A percentile compares a stretch with the other conserved stretches of the same genome.
Evolutionary conservation across 2,329 filamentous ascomycete species (phyloP).

Genomic region (Paramyrothecium roridum): DNA sequence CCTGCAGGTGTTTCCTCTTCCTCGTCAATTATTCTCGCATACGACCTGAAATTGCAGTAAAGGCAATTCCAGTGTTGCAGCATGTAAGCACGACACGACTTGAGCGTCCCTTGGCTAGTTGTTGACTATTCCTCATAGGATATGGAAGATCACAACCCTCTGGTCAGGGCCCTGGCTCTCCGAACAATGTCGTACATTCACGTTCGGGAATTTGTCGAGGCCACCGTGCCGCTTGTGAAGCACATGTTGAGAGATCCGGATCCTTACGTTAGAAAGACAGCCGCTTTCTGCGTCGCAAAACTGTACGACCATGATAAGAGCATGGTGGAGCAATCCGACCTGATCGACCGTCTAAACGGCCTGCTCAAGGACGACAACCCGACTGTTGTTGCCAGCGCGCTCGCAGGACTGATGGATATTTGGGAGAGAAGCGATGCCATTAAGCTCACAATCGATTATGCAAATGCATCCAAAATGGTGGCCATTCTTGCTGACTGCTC

Average conservation of each 20-base stretch:
- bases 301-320: constrained; percentile 93
- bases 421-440: constrained; percentile 98
- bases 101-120: not conserved
- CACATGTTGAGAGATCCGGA: constrained; percentile 79
- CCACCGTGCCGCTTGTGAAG: constrained; percentile 81
- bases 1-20: constrained; percentile 87
- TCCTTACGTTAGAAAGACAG: constrained; percentile 96
- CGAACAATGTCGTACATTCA: constrained; percentile 98
- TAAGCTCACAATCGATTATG: constrained; percentile 96
- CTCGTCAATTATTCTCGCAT: constrained; percentile 94
- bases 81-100: constrained; percentile 49
- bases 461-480: constrained; percentile 96
- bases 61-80: constrained; percentile 84
- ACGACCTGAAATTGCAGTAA: constrained; percentile 90
- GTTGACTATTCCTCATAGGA: constrained; percentile 54
- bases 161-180: constrained; percentile 87
- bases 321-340: constrained; percentile 84
- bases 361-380: constrained; percentile 95
- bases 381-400: constrained; percentile 90
- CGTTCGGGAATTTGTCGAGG: constrained; percentile 91
- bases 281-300: constrained; percentile 94
- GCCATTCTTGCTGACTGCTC: constrained; percentile 95
- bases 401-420: constrained; percentile 92
- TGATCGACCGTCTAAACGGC: constrained; percentile 87
- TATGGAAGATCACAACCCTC: constrained; percentile 87